A percentile compares a stretch with the other conserved stretches of the same genome.
Conservation (phyloP, 495 filamentous ascomycete species). For the Neurospora tetraspora region DNA sequence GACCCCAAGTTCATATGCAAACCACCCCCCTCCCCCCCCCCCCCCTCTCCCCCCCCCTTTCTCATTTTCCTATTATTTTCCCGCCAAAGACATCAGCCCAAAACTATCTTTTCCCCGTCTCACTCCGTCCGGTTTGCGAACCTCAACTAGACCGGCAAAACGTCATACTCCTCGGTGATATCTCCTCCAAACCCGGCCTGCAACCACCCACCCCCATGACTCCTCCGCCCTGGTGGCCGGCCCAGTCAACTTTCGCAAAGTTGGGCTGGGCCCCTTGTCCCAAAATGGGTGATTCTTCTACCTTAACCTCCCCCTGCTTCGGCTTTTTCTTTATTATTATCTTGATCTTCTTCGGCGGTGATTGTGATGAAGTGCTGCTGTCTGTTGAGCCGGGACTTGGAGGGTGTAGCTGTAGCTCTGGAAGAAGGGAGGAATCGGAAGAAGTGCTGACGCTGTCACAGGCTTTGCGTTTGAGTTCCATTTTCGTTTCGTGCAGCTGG, state of each 20-base stretch:
- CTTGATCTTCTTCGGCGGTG: not conserved
- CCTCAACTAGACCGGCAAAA: too few species aligned
- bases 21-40: too few species aligned
- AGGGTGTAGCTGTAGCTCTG: not conserved
- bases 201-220: too few species aligned
- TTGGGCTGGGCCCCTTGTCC: not conserved
- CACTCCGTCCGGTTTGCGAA: too few species aligned
- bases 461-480: not conserved
- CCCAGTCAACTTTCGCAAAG: not conserved
- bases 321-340: not conserved
- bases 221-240: too few species aligned
- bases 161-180: not conserved
- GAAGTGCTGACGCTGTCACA: not conserved
- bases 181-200: not conserved
- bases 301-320: not conserved
- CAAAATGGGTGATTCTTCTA: not conserved
- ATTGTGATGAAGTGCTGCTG: not conserved
- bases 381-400: not conserved
- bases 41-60: too few species aligned
- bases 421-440: not conserved
- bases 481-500: not conserved
- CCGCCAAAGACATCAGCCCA: too few species aligned
- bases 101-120: too few species aligned
- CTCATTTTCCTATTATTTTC: too few species aligned
- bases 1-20: too few species aligned